Conservation (phyloP, 2,329 filamentous ascomycete species). For the Colletotrichum brevisporum region DNA sequence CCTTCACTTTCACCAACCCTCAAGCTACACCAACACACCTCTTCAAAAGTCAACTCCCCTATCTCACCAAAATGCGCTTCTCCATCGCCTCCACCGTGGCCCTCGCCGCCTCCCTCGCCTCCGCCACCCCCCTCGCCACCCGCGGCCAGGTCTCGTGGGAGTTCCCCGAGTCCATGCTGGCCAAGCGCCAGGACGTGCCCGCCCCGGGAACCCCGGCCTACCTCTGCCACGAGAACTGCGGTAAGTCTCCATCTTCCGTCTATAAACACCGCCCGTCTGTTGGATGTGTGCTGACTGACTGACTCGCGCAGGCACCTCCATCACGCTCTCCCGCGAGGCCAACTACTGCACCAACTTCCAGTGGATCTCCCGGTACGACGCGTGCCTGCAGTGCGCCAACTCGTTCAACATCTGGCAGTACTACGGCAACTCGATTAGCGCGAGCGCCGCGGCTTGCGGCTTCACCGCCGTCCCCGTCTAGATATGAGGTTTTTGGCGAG, state of each 20-base stretch:
- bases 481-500: not conserved
- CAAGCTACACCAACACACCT: not conserved
- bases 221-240: slow-evolving; percentile 66
- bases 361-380: slow-evolving; percentile 45
- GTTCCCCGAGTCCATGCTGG: slow-evolving; percentile 50
- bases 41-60: not conserved
- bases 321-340: slow-evolving; percentile 49
- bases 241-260: slow-evolving; percentile 48
- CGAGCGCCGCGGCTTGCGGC: slow-evolving; percentile 55
- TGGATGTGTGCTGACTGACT: too few relatives aligned
- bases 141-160: slow-evolving; percentile 43
- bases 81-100: slow-evolving; percentile 44
- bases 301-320: slow-evolving; percentile 47
- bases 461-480: slow-evolving; percentile 37
- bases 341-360: slow-evolving; percentile 51
- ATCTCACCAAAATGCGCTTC: slow-evolving; percentile 47
- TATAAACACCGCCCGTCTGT: not conserved
- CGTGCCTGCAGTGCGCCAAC: slow-evolving; percentile 61
- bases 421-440: slow-evolving; percentile 55
- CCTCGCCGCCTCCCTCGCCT: slow-evolving; percentile 47
- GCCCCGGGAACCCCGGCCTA: slow-evolving; percentile 48
- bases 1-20: not conserved
- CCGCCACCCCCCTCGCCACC: slow-evolving; percentile 37
- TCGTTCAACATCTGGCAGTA: slow-evolving; percentile 59
- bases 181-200: slow-evolving; percentile 57